Conservation (phyloP, 2,329 filamentous ascomycete species). For the Dothidotthia symphoricarpi region DNA sequence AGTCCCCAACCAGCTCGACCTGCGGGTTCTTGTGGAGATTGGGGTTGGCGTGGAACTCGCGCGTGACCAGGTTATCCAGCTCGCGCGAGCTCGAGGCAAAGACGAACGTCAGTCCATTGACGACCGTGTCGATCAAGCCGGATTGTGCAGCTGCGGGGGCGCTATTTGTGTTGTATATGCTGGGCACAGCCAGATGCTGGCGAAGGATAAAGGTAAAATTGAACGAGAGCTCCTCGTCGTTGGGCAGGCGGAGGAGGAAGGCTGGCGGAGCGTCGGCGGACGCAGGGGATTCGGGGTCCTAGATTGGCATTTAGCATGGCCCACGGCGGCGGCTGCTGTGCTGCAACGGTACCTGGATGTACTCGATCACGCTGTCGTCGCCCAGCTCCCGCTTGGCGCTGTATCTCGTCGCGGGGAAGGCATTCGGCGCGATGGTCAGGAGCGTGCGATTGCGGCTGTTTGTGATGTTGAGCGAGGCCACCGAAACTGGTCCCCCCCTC, state of each 20-base stretch:
- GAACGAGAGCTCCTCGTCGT: constrained; percentile 90
- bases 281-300: constrained; percentile 70
- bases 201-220: constrained; percentile 85
- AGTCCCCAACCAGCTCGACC: constrained; percentile 92
- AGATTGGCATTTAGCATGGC: constrained; percentile 15
- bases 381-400: constrained; percentile 67
- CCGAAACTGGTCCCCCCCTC: constrained; percentile 63
- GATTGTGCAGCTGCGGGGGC: constrained; percentile 48
- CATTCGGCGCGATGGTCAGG: constrained; percentile 77
- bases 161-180: constrained; percentile 42
- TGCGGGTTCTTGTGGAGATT: constrained; percentile 97
- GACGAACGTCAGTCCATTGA: constrained; percentile 88
- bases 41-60: constrained; percentile 94
- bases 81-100: constrained; percentile 83
- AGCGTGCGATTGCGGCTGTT: constrained; percentile 76
- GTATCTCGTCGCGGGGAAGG: constrained; percentile 79
- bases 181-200: constrained; percentile 49
- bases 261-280: constrained; percentile 52
- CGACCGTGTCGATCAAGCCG: constrained; percentile 63
- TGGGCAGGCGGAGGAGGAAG: constrained; percentile 82
- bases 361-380: constrained; percentile 79
- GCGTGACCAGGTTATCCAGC: constrained; percentile 87
- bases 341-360: constrained; percentile 69
- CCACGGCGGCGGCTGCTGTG: constrained; percentile 1
- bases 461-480: constrained; percentile 78